phyloP scores from a whole-genome alignment of 805 yeast genomes.

The Metschnikowia santaceciliae region DNA sequence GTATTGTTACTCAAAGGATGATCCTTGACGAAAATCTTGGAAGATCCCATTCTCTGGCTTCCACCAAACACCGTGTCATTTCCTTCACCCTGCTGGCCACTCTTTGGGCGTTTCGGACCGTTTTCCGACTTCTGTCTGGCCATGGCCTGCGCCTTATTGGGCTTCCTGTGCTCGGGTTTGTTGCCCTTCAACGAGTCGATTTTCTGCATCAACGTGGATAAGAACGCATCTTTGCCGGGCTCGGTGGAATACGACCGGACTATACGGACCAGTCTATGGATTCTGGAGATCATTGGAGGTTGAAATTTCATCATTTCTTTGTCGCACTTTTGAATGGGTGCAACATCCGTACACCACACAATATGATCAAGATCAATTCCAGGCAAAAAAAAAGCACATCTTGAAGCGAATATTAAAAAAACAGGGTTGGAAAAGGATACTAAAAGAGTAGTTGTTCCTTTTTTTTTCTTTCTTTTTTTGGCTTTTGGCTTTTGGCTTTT shows the following conservation, averaged over 20 bases:
- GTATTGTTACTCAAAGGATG: conserved; percentile 19
- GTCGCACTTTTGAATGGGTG: neutral
- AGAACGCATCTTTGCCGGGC: conserved; percentile 17
- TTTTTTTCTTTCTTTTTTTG: no score
- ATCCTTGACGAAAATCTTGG: conserved; percentile 13
- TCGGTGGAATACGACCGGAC: conserved; percentile 12
- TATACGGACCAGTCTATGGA: conserved; percentile 7
- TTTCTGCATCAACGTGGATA: conserved; percentile 35
- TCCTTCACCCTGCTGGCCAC: no score
- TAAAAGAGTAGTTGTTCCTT: no score
- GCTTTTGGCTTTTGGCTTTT: no score
- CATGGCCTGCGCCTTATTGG: neutral
- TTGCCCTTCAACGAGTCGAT: conserved; percentile 30
- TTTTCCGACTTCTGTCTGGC: neutral
- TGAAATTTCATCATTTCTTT: neutral
- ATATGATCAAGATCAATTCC: no score
- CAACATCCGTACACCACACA: neutral
- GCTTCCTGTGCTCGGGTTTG: conserved; percentile 2
- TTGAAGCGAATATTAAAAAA: no score
- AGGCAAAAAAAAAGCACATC: no score
- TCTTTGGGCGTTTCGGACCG: no score
- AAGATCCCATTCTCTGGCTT: neutral
- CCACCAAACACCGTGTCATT: no score
- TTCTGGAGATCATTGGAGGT: conserved; percentile 11
- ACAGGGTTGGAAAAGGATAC: no score